Evolutionary conservation across 352 stramenopile species (phyloP).

Genomic region (Pythium utonaiense): DNA sequence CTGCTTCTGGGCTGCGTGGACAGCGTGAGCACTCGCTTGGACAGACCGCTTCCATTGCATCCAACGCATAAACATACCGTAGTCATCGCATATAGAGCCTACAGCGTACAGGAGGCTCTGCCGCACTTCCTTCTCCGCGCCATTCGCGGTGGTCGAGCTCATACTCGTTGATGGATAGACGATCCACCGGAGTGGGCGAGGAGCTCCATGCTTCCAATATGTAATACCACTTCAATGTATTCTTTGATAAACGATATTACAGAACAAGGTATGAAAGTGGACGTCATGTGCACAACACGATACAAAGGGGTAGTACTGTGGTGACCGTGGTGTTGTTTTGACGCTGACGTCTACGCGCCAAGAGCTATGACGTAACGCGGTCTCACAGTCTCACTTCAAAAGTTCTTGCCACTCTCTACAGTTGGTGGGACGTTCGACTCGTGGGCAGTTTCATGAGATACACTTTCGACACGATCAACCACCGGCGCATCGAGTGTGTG

Average conservation of each 20-base stretch:
- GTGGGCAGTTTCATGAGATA: not conserved
- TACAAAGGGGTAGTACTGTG: too few species aligned
- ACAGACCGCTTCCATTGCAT: not conserved
- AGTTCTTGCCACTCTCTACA: not conserved
- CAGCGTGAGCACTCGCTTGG: not conserved
- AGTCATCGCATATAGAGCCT: slow-evolving; percentile 61
- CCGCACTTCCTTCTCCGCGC: slow-evolving; percentile 23
- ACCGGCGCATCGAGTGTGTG: not conserved
- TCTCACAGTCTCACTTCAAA: not conserved
- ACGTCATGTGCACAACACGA: too few species aligned
- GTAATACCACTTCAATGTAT: not conserved
- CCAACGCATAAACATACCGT: slow-evolving; percentile 30
- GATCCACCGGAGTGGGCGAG: not conserved
- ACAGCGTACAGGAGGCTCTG: slow-evolving; percentile 67
- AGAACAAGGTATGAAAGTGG: not conserved
- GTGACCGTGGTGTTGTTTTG: too few species aligned
- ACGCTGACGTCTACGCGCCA: not conserved
- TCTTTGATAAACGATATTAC: not conserved
- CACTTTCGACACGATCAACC: not conserved
- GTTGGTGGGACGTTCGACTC: not conserved
- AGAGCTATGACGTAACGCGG: not conserved
- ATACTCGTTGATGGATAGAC: not conserved
- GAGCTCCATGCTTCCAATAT: not conserved
- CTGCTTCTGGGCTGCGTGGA: slow-evolving; percentile 42
- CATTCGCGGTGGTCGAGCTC: not conserved